Base-by-base conservation (phyloP, 2,329 filamentous ascomycete species). In the Cladophialophora yegresii region DNA sequence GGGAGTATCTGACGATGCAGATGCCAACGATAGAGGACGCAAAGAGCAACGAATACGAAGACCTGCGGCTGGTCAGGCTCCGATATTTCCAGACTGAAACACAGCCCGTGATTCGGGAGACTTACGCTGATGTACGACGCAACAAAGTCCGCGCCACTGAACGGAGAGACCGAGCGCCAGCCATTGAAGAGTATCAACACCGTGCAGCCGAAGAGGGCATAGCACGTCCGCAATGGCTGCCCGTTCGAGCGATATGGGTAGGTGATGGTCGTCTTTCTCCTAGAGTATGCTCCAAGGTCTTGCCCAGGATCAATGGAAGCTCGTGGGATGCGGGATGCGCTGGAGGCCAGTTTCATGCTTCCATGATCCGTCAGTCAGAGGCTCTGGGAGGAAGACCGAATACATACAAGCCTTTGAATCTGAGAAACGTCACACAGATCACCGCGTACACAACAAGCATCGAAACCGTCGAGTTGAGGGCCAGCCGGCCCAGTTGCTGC, bases 361-460 rank as follows among this genome's bases (percentile, higher is more conserved):
- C n/a, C 3, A 23, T 13, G 2, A 36, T 45, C 8, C 28, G 26
- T 58, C 40, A 58, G 28, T 22, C n/a, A 40, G 23, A 12, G 23
- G 12, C 23, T 20, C 28, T 6, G n/a, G 5, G 1, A 43, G 26
- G 7, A 47, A 2, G 3, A 36, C 4, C 12, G 1, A 7, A 2
- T n/a, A 49, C 55, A 26, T 30, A 58, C 55, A 58, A 45, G 40
- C 23, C 16, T 33, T 58, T 58, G 55, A 45, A 58, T 45, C 55
- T 47, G 22, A 58, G 40, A 26, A 58, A 58, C 1, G 55, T 58
- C 36, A 58, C 55, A 13, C 55, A 58, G 4, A 49, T 49, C 7
- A 58, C 55, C 1, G 55, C 40, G n/a, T 58, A 58, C n/a, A 58
- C 55, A 43, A 58, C 45, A 30, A 58, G 55, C 55, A 58, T 58